phyloP scores from a whole-genome alignment of 768 basidiomycete species.

The Leccinum longicurvipes region DNA sequence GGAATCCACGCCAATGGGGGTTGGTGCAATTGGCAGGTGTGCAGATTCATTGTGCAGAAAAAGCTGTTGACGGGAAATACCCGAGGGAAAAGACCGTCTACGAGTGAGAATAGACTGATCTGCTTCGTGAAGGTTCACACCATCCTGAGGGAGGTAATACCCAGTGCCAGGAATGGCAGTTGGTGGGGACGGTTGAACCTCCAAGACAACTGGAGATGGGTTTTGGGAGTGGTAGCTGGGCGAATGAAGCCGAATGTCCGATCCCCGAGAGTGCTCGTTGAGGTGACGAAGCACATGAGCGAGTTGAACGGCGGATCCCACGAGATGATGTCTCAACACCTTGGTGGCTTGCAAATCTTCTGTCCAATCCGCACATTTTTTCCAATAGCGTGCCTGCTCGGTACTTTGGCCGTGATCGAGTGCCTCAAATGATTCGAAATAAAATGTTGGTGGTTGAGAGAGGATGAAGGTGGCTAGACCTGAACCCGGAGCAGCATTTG shows the following conservation, averaged over 20 bases:
- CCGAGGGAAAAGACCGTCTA: slow-evolving; percentile 31
- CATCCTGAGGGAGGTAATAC: slow-evolving; percentile 30
- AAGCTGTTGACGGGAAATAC: slow-evolving; percentile 7
- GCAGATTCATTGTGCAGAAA: slow-evolving; percentile 10
- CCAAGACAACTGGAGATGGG: slow-evolving; percentile 31
- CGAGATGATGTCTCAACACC: slow-evolving; percentile 60
- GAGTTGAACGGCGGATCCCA: slow-evolving; percentile 62
- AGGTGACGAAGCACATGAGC: slow-evolving; percentile 52
- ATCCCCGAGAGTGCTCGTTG: slow-evolving; percentile 29
- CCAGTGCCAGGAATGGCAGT: slow-evolving; percentile 27
- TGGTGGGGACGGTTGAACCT: slow-evolving; percentile 41
- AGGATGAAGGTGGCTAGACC: slow-evolving; percentile 64
- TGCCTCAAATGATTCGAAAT: slow-evolving; percentile 46
- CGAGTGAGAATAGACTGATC: slow-evolving; percentile 20
- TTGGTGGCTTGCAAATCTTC: slow-evolving; percentile 66
- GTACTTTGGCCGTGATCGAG: slow-evolving; percentile 30
- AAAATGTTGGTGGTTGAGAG: slow-evolving; percentile 66
- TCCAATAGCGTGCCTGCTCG: slow-evolving; percentile 47
- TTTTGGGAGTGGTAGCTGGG: slow-evolving; percentile 35
- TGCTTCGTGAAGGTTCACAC: slow-evolving; percentile 13
- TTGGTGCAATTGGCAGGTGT: slow-evolving; percentile 9
- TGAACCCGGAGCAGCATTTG: slow-evolving; percentile 49
- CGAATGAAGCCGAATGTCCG: slow-evolving; percentile 36
- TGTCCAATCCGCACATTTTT: slow-evolving; percentile 71
- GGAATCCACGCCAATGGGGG: slow-evolving; percentile 4